phyloP scores from a whole-genome alignment of 1,284 basidiomycete species.

The Cryptococcus sp. region DNA sequence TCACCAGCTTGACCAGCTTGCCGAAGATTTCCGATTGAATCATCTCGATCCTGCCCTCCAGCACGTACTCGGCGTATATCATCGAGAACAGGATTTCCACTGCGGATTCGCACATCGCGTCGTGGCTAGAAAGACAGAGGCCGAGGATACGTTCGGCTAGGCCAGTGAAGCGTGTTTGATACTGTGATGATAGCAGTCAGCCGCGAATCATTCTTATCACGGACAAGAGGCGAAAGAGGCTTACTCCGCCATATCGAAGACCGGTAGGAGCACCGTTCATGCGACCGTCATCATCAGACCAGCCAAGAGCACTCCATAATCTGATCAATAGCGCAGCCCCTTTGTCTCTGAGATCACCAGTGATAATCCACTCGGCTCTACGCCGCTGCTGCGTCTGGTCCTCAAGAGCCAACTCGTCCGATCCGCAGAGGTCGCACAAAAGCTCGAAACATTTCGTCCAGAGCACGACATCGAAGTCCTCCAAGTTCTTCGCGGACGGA shows the following conservation, averaged over 20 bases:
- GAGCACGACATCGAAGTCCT: conserved; percentile 71
- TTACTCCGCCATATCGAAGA: conserved; percentile 38
- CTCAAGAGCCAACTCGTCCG: conserved; percentile 89
- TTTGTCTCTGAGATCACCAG: conserved; percentile 90
- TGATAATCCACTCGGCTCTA: conserved; percentile 91
- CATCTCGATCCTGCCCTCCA: conserved; percentile 74
- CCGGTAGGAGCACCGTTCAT: background rate
- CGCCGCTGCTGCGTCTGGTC: conserved; percentile 72
- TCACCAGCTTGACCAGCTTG: conserved; percentile 72
- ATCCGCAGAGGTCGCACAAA: conserved; percentile 80
- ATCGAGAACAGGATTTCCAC: conserved; percentile 93
- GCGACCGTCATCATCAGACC: conserved; percentile 54
- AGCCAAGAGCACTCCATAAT: conserved; percentile 85
- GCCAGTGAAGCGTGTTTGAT: conserved; percentile 78
- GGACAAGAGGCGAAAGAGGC: conserved; percentile 5
- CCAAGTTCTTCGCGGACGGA: conserved; percentile 65
- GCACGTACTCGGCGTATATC: conserved; percentile 89
- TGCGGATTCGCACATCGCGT: conserved; percentile 83
- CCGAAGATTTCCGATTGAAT: conserved; percentile 96
- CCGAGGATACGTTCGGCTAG: conserved; percentile 89
- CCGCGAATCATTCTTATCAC: background rate
- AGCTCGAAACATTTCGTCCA: conserved; percentile 84
- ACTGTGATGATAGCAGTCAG: conserved; percentile 43
- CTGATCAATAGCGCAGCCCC: conserved; percentile 80
- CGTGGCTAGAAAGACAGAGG: conserved; percentile 91